Conservation (phyloP, 164 flowering plant genomes). For the Litsea cubeba region DNA sequence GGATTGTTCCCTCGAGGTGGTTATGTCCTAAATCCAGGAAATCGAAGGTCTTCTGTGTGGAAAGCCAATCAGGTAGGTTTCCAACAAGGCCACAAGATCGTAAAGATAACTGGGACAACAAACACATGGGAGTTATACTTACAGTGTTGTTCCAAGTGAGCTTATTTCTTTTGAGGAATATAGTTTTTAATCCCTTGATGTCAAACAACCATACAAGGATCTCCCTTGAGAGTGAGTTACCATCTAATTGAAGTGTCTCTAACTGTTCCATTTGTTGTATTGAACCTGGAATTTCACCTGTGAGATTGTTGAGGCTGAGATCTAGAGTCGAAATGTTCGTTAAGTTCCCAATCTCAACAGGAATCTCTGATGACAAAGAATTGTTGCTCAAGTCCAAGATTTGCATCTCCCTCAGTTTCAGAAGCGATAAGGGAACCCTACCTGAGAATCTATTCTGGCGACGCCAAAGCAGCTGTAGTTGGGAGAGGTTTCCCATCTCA, state of each 20-base stretch:
- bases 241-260: slow-evolving; percentile 26
- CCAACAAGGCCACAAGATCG: slow-evolving; percentile 36
- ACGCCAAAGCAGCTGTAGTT: slow-evolving; percentile 21
- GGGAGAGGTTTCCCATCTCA: slow-evolving; percentile 34
- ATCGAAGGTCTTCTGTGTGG: slow-evolving; percentile 29
- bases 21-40: slow-evolving; percentile 48
- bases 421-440: slow-evolving; percentile 28
- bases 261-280: slow-evolving; percentile 24
- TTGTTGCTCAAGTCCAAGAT: slow-evolving; percentile 36
- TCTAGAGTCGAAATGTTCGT: slow-evolving; percentile 23
- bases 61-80: slow-evolving; percentile 43
- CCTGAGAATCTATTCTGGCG: too few species aligned
- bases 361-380: slow-evolving; percentile 30
- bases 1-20: slow-evolving; percentile 37
- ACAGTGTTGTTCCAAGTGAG: slow-evolving; percentile 34
- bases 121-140: slow-evolving; percentile 32
- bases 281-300: slow-evolving; percentile 36
- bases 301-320: slow-evolving; percentile 34
- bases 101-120: slow-evolving; percentile 27
- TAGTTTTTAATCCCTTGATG: slow-evolving; percentile 19
- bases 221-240: slow-evolving; percentile 35
- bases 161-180: slow-evolving; percentile 40
- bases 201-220: slow-evolving; percentile 43
- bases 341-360: slow-evolving; percentile 33
- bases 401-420: slow-evolving; percentile 20